Conservation (phyloP, 2,329 filamentous ascomycete species). For the Diaporthe citriasiana region DNA sequence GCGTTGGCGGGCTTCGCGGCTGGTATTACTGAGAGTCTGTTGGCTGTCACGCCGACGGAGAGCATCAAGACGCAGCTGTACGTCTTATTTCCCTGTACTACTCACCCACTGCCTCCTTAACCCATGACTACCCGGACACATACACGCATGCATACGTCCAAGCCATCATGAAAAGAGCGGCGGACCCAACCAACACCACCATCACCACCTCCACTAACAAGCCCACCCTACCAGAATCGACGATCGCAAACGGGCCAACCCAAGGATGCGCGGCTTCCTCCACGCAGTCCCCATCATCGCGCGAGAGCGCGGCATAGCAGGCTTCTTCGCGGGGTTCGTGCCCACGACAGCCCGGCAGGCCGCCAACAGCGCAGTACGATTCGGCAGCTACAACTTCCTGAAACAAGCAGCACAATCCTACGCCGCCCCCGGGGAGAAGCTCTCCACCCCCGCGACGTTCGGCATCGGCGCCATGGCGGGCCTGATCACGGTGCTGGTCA, state of each 20-base stretch:
- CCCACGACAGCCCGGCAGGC: slow-evolving; percentile 95
- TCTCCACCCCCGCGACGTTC: slow-evolving; percentile 89
- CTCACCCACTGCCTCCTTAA: neutral
- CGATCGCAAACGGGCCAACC: slow-evolving; percentile 88
- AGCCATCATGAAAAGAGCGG: neutral
- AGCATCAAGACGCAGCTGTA: slow-evolving; percentile 97
- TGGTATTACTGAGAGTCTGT: slow-evolving; percentile 90
- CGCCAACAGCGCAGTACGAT: slow-evolving; percentile 92
- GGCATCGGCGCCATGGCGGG: slow-evolving; percentile 91
- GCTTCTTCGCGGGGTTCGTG: slow-evolving; percentile 97
- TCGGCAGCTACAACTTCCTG: slow-evolving; percentile 90
- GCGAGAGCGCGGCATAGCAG: slow-evolving; percentile 86
- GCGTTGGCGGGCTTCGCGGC: slow-evolving; percentile 95
- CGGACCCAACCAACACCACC: neutral
- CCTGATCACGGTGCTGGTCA: slow-evolving; percentile 87
- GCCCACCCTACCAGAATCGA: slow-evolving; percentile 77
- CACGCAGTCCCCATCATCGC: slow-evolving; percentile 91
- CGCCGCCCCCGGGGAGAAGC: slow-evolving; percentile 93
- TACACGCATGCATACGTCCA: neutral
- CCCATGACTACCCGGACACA: neutral
- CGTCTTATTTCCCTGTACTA: slow-evolving; percentile 43
- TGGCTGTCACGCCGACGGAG: slow-evolving; percentile 97
- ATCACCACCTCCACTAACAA: neutral
- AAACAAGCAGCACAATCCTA: slow-evolving; percentile 94
- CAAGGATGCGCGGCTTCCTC: slow-evolving; percentile 91